A percentile compares a stretch with the other conserved stretches of the same genome.
phyloP scores from a whole-genome alignment of 2,329 filamentous ascomycete species.

The Cytospora mali region DNA sequence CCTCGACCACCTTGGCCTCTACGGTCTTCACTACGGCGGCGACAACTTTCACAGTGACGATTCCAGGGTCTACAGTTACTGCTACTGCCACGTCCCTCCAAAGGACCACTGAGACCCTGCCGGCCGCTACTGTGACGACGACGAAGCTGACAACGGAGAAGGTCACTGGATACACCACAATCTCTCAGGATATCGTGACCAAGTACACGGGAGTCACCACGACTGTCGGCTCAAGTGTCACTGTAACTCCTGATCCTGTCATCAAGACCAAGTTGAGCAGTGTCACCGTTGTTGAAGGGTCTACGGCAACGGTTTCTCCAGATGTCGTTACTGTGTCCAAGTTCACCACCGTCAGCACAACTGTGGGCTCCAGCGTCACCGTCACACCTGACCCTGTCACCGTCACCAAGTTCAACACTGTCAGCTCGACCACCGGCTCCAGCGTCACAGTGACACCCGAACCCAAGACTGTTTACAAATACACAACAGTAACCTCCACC shows the following conservation, averaged over 20 bases:
- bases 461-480: neutral
- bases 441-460: neutral
- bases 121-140: neutral
- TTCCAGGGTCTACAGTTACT: neutral
- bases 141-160: conserved; percentile 14
- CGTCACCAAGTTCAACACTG: conserved; percentile 5
- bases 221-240: conserved; percentile 37
- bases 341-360: conserved; percentile 1
- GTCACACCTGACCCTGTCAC: neutral
- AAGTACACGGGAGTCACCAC: conserved; percentile 27
- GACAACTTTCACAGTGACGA: conserved; percentile 18
- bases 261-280: conserved; percentile 17
- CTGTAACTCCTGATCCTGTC: conserved; percentile 36
- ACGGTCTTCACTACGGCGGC: conserved; percentile 33
- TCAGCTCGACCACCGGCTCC: neutral
- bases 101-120: conserved; percentile 12
- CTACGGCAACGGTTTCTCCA: neutral
- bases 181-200: conserved; percentile 35
- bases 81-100: conserved; percentile 23
- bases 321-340: neutral
- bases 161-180: conserved; percentile 24
- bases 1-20: conserved; percentile 23
- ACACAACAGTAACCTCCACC: conserved; percentile 26
- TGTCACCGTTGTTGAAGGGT: neutral
- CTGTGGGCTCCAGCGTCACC: neutral